These are phyloP conservation scores for Jimgerdemannia lactiflua DNA, from an alignment of 192 early-diverging fungal species.

Conservation along the genomic window DNA sequence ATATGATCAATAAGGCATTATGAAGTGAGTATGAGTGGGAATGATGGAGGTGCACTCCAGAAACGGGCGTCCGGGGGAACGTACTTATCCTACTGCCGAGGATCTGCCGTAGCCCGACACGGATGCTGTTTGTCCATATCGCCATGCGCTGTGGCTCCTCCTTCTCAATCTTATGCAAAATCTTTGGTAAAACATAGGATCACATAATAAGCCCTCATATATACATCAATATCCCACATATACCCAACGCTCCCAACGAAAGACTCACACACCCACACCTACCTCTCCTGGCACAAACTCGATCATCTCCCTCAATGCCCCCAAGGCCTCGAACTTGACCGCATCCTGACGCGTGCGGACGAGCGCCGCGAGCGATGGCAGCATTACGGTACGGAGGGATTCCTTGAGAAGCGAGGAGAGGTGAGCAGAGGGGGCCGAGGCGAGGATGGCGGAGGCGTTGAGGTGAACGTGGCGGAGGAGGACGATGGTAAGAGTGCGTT, in stretches of 20 bases:
- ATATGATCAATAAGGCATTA: too few relatives aligned
- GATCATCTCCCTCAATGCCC: slow-evolving; percentile 24
- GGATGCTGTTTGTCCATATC: slow-evolving; percentile 22
- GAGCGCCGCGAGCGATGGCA: slow-evolving; percentile 15
- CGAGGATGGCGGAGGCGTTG: slow-evolving; percentile 7
- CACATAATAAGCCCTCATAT: too few relatives aligned
- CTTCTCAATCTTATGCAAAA: slow-evolving; percentile 8
- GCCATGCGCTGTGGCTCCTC: slow-evolving; percentile 8
- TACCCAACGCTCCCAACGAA: not conserved
- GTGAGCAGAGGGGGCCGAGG: slow-evolving; percentile 9
- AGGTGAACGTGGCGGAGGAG: slow-evolving; percentile 13
- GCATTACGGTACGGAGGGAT: slow-evolving; percentile 15
- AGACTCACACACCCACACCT: not conserved
- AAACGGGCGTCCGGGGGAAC: too few relatives aligned
- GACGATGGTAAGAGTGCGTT: slow-evolving; percentile 19
- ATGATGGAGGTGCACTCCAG: too few relatives aligned
- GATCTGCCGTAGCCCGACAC: slow-evolving; percentile 30
- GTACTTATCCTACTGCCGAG: slow-evolving; percentile 34
- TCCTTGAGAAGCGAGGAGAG: slow-evolving; percentile 5
- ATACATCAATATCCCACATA: too few relatives aligned
- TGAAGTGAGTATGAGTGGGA: too few relatives aligned
- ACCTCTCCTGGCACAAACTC: slow-evolving; percentile 16
- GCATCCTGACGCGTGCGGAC: slow-evolving; percentile 26
- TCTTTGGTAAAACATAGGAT: too few relatives aligned
- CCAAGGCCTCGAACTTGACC: slow-evolving; percentile 31